A percentile compares a stretch with the other conserved stretches of the same genome.
Conservation (phyloP, 345 rosid species). For the Pugionium dolabratum region DNA sequence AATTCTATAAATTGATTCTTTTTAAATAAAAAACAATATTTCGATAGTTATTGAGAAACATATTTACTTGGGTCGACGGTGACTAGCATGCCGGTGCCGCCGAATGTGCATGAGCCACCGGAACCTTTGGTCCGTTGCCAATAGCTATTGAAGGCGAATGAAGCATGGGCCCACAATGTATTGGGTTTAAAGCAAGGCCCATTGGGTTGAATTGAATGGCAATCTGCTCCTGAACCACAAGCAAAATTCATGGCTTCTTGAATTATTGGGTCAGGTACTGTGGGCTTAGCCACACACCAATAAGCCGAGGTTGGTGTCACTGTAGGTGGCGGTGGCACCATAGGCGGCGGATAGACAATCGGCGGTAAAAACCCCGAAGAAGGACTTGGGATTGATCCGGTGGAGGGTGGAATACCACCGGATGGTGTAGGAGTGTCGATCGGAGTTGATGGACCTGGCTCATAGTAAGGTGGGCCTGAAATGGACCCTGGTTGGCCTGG, state of each 20-base stretch:
- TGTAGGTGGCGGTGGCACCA: conserved; percentile 57
- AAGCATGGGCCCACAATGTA: conserved; percentile 78
- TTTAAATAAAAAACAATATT: too few species aligned
- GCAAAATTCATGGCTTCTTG: conserved; percentile 96
- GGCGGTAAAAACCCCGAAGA: conserved; percentile 61
- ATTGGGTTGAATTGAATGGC: conserved; percentile 61
- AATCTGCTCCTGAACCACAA: conserved; percentile 88
- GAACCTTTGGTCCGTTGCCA: conserved; percentile 81
- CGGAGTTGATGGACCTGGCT: conserved; percentile 40
- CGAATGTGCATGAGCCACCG: conserved; percentile 86
- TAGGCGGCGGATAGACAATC: conserved; percentile 75
- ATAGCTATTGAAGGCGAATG: conserved; percentile 88
- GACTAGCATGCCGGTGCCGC: conserved; percentile 90
- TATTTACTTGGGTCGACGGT: conserved; percentile 84
- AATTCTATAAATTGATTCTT: background rate
- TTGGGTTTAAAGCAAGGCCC: conserved; percentile 81
- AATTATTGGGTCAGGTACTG: conserved; percentile 93
- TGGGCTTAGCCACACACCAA: conserved; percentile 94
- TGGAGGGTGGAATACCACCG: conserved; percentile 42
- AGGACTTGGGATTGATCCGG: conserved; percentile 50
- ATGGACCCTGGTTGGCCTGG: conserved; percentile 40
- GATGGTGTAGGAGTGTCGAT: conserved; percentile 43
- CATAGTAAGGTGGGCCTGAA: conserved; percentile 48
- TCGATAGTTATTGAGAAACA: too few species aligned
- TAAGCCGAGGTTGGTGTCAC: conserved; percentile 48